Evolutionary conservation across 768 basidiomycete genomes (phyloP).

Genomic region (Auricularia heimuer): DNA sequence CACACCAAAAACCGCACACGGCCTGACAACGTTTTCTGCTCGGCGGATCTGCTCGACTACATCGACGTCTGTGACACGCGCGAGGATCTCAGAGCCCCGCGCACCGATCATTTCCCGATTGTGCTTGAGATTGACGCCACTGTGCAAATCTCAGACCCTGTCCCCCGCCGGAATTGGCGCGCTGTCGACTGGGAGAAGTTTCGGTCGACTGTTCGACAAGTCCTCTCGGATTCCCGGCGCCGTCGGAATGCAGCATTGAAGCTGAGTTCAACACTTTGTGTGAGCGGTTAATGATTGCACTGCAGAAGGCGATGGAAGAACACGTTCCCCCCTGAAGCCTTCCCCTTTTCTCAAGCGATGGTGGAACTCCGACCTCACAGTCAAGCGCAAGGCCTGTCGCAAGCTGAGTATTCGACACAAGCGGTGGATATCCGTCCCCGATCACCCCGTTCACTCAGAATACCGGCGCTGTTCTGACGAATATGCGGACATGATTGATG

Average conservation of each 20-base stretch:
- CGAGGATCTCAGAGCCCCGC: slow-evolving; percentile 9
- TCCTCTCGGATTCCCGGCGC: neutral
- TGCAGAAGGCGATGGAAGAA: too few relatives aligned
- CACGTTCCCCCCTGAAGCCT: too few relatives aligned
- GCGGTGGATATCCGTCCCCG: too few relatives aligned
- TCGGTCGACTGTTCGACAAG: slow-evolving; percentile 11
- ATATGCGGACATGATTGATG: too few relatives aligned
- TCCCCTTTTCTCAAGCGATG: too few relatives aligned
- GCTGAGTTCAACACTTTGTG: too few relatives aligned
- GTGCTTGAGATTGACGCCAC: slow-evolving; percentile 16
- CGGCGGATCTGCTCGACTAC: slow-evolving; percentile 9
- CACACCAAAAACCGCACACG: slow-evolving; percentile 26
- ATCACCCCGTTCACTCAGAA: too few relatives aligned
- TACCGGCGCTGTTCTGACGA: too few relatives aligned
- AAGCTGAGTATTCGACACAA: too few relatives aligned
- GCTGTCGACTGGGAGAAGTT: slow-evolving; percentile 24
- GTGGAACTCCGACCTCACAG: too few relatives aligned
- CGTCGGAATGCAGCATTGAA: neutral
- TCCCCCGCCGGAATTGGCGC: slow-evolving; percentile 17
- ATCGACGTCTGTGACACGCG: slow-evolving; percentile 21
- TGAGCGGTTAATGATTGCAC: too few relatives aligned
- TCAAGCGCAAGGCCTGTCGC: too few relatives aligned
- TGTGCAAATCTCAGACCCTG: neutral
- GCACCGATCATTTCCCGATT: slow-evolving; percentile 36
- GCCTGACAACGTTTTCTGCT: slow-evolving; percentile 36